Conservation (phyloP, 23 red algal species). For the Gracilaria gracilis region DNA sequence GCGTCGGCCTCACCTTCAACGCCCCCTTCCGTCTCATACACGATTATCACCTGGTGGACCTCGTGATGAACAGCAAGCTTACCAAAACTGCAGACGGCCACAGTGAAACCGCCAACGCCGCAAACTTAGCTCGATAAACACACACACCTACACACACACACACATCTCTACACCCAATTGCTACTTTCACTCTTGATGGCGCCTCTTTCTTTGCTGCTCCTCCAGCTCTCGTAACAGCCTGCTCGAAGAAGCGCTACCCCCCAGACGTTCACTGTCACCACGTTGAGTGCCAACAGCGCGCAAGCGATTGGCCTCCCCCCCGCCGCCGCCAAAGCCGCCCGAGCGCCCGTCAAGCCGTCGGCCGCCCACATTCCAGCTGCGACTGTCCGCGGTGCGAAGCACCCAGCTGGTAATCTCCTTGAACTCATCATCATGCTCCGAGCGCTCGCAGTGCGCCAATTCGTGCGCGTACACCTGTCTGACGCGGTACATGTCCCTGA, state of each 20-base stretch:
- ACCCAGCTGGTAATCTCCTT: conserved; percentile 86
- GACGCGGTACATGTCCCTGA: conserved; percentile 71
- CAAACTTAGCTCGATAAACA: neutral
- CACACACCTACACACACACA: too few relatives aligned
- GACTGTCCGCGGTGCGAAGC: conserved; percentile 42
- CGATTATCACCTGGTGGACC: conserved; percentile 34
- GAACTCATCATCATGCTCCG: conserved; percentile 80
- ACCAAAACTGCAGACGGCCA: too few relatives aligned
- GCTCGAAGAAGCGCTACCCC: neutral
- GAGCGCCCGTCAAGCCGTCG: neutral
- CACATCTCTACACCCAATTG: too few relatives aligned
- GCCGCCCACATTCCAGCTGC: conserved; percentile 32
- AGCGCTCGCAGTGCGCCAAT: conserved; percentile 78
- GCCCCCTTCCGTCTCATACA: conserved; percentile 32
- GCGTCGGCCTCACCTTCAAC: conserved; percentile 11
- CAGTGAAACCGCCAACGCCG: neutral
- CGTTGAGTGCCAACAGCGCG: neutral
- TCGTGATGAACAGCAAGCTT: neutral
- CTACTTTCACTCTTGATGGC: neutral
- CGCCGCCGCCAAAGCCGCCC: neutral
- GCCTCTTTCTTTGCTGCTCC: conserved; percentile 10
- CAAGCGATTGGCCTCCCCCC: neutral
- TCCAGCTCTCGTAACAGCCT: conserved; percentile 12
- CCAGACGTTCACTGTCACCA: neutral
- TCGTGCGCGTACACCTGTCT: conserved; percentile 91